Evolutionary conservation across 208 protist species (phyloP).

Genomic region (Leishmania guyanensis): DNA sequence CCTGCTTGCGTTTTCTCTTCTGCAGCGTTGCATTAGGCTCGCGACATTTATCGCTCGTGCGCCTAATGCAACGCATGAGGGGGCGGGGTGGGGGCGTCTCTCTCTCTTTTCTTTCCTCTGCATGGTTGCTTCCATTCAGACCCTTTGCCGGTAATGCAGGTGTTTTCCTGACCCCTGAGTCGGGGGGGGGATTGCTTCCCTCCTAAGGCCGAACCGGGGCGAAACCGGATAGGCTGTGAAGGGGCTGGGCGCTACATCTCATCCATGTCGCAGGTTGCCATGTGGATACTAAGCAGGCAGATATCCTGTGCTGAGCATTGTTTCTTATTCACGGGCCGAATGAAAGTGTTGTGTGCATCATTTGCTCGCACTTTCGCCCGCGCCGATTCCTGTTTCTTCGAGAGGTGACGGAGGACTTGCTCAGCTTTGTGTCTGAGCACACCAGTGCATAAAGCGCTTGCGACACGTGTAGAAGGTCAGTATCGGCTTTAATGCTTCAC

Average conservation of each 20-base stretch:
- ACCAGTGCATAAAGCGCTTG: background rate
- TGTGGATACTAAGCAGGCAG: background rate
- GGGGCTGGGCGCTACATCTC: background rate
- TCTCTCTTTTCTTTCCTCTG: background rate
- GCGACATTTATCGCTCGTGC: background rate
- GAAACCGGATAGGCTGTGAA: background rate
- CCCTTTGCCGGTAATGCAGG: background rate
- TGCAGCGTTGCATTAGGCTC: background rate
- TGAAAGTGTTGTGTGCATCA: background rate
- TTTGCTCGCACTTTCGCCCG: background rate
- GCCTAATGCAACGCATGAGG: background rate
- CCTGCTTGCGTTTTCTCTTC: background rate
- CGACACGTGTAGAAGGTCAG: background rate
- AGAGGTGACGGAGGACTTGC: background rate
- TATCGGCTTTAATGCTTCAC: background rate
- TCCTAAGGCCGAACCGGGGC: background rate
- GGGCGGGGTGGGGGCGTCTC: background rate
- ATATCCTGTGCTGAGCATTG: background rate
- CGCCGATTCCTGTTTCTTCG: background rate
- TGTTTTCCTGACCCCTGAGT: background rate
- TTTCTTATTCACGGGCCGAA: background rate
- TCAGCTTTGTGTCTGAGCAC: background rate
- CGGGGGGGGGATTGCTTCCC: background rate
- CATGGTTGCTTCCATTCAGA: background rate
- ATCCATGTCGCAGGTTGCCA: background rate